Percentiles rank a stretch among this genome's conserved stretches.
These are phyloP conservation scores for Asclepias syriaca DNA, from an alignment of 257 asterid genomes.

Conservation along the genomic window DNA sequence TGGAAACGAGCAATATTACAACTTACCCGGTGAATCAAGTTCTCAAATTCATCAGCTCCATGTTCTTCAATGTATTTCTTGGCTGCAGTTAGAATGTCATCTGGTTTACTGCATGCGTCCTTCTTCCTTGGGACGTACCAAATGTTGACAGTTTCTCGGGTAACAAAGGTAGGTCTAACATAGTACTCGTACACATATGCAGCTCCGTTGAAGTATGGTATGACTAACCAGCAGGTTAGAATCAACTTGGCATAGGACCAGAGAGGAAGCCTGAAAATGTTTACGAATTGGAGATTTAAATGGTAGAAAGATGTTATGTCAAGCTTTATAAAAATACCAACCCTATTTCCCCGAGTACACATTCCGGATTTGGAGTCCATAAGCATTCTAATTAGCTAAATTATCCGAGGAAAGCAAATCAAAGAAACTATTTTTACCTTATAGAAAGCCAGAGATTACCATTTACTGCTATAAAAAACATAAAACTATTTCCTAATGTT, in stretches of 20 bases:
- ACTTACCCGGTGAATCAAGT: slow-evolving; percentile 62
- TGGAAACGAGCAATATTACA: neutral
- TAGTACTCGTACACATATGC: slow-evolving; percentile 80
- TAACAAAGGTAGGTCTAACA: slow-evolving; percentile 77
- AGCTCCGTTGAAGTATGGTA: slow-evolving; percentile 95
- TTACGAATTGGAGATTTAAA: neutral
- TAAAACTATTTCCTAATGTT: neutral
- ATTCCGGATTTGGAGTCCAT: neutral
- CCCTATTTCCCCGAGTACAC: too few species aligned
- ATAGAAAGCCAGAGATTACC: neutral
- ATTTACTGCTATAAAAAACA: neutral
- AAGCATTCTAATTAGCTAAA: neutral
- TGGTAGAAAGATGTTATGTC: neutral
- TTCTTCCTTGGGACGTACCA: slow-evolving; percentile 73
- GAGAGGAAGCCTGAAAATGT: slow-evolving; percentile 70
- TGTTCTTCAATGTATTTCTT: slow-evolving; percentile 65
- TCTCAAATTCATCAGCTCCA: slow-evolving; percentile 68
- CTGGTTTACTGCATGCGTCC: slow-evolving; percentile 54
- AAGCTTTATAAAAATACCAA: neutral
- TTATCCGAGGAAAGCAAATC: neutral
- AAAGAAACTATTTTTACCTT: neutral
- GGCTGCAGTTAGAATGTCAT: slow-evolving; percentile 78
- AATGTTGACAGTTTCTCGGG: slow-evolving; percentile 57
- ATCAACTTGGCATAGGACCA: slow-evolving; percentile 89
- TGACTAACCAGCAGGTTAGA: slow-evolving; percentile 91